phyloP scores from a whole-genome alignment of 2,329 filamentous ascomycete genomes.

The Apiospora koreana region DNA sequence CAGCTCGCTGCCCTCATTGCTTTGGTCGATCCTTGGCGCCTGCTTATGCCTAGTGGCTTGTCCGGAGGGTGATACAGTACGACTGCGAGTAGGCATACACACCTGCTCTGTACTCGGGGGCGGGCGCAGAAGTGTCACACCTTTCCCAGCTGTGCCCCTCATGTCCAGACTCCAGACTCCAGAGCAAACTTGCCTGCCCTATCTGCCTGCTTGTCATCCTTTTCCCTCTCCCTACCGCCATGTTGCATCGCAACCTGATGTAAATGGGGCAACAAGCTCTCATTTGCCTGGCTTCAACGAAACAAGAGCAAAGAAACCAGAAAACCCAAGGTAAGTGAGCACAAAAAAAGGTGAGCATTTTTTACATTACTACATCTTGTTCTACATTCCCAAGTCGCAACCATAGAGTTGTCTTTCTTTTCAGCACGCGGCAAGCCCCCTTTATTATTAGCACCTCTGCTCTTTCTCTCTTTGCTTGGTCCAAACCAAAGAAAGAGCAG shows the following conservation, averaged over 20 bases:
- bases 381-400: neutral
- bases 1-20: neutral
- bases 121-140: neutral
- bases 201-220: neutral
- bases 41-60: constrained; percentile 3
- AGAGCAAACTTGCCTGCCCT: constrained; percentile 7
- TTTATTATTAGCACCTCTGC: neutral
- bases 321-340: neutral
- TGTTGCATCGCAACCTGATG: neutral
- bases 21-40: constrained; percentile 3
- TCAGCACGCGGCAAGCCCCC: neutral
- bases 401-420: constrained; percentile 2
- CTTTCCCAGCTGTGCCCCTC: constrained; percentile 4
- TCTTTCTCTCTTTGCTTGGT: neutral
- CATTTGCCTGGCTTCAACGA: neutral
- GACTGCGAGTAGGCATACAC: neutral
- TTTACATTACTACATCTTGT: neutral
- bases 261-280: neutral
- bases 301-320: neutral
- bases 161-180: no score
- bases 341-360: neutral
- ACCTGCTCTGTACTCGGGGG: neutral
- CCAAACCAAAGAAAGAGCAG: neutral
- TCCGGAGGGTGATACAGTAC: constrained; percentile 2
- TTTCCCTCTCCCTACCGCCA: neutral